These are phyloP conservation scores for Cyberlindnera euphorbiiphila DNA, from an alignment of 805 yeast genomes.

Conservation along the genomic window DNA sequence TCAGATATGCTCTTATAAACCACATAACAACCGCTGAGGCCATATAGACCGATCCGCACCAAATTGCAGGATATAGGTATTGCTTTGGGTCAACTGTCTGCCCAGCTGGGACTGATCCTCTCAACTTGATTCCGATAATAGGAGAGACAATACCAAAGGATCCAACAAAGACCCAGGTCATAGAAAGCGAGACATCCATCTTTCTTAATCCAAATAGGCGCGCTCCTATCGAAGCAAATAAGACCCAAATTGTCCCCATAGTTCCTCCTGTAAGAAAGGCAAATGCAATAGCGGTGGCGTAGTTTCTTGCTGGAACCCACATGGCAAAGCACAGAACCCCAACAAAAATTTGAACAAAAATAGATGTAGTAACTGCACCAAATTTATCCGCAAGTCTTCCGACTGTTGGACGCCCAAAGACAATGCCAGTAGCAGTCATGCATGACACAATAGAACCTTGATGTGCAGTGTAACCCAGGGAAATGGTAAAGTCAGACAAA, in stretches of 20 bases:
- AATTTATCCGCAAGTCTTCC: constrained; percentile 48
- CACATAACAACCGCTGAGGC: constrained; percentile 41
- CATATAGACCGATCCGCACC: constrained; percentile 52
- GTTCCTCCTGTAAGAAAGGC: constrained; percentile 49
- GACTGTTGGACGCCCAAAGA: constrained; percentile 51
- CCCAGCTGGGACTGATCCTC: constrained; percentile 29
- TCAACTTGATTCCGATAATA: constrained; percentile 52
- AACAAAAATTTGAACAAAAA: constrained; percentile 36
- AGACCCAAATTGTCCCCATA: constrained; percentile 62
- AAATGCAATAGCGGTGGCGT: constrained; percentile 51
- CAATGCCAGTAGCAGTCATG: constrained; percentile 55
- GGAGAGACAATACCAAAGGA: constrained; percentile 52
- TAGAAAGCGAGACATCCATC: constrained; percentile 44
- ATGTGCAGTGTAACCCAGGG: constrained; percentile 50
- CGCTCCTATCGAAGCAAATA: constrained; percentile 48
- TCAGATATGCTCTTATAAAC: constrained; percentile 51
- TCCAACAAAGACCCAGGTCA: constrained; percentile 53
- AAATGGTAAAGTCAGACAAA: constrained; percentile 54
- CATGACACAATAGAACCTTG: constrained; percentile 60
- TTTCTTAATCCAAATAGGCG: constrained; percentile 51
- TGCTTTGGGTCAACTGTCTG: constrained; percentile 38
- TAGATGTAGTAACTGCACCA: constrained; percentile 52
- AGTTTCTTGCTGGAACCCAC: constrained; percentile 57
- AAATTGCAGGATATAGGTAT: constrained; percentile 51
- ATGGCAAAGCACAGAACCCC: constrained; percentile 41